Base-by-base conservation (phyloP, 352 stramenopile genomes). In the Pythium chondricola region DNA sequence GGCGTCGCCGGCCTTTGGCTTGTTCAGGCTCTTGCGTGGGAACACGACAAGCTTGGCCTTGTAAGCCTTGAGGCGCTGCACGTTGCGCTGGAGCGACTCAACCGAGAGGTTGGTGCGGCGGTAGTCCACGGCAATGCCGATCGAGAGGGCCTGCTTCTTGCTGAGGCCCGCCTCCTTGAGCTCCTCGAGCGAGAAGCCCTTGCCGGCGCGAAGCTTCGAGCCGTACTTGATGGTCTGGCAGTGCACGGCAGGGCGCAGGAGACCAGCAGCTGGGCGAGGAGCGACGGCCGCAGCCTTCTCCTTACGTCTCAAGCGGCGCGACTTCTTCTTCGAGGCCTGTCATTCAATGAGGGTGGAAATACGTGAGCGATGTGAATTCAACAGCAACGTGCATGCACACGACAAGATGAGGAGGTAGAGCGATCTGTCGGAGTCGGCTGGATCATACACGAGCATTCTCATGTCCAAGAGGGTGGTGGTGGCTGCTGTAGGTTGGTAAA, bases 11-110 rank as follows among this genome's bases (percentile, higher is more conserved):
- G 93, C 85, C 92, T 98, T 98, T 50, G 85, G 71, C 82, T 97
- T 97, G 70, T 92, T 95, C 48, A 93, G 67, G 72, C 83, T 88
- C 77, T 97, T 97, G 80, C 96, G 95, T 56, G 96, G 95, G 91
- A 99, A 98, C 50, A 99, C 81, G 52, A 99, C 88, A 38, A 99
- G 83, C 67, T 98, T 98, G 48, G 78, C 74, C 82, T 98, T 98
- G 95, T 99, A 99, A 54, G 96, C 92, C 82, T 98, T 97, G 45
- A 99, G 88, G 69, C 97, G 94, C 61, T 97, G 85, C 51, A 99
- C 96, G 78, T 99, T 99, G 22, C 86, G 82, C 71, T 96, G 85
- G 43, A 96, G 79, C 55, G 87, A 97, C 71, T 98, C 95, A 14
- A 98, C 83, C 62, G 77, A 98, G 72, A 97, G 96, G 95, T 99